Evolutionary conservation across 2,329 filamentous ascomycete species (phyloP).

Genomic region (Fonsecaea pedrosoi): DNA sequence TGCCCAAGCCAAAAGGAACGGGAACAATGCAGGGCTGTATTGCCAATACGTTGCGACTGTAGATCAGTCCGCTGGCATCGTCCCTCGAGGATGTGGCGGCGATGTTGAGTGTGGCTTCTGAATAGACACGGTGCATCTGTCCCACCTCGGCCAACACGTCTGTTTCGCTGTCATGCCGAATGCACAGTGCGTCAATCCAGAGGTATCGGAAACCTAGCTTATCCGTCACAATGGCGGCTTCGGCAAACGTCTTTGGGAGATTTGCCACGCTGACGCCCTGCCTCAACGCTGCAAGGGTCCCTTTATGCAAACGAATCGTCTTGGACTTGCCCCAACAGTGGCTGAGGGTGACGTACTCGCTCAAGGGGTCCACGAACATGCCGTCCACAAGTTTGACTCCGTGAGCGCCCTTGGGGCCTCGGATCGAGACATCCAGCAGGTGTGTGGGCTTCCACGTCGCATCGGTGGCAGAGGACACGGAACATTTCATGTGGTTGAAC

Average conservation of each 20-base stretch:
- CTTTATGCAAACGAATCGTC: slow-evolving; percentile 37
- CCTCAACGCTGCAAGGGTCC: slow-evolving; percentile 37
- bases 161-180: slow-evolving; percentile 40
- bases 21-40: slow-evolving; percentile 39
- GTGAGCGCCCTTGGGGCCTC: slow-evolving; percentile 33
- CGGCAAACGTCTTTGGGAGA: slow-evolving; percentile 41
- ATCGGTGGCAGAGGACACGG: slow-evolving; percentile 31
- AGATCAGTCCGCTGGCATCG: slow-evolving; percentile 37
- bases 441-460: slow-evolving; percentile 39
- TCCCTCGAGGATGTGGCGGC: slow-evolving; percentile 38
- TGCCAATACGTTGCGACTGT: slow-evolving; percentile 36
- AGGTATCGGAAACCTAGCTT: slow-evolving; percentile 39
- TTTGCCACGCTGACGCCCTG: slow-evolving; percentile 36
- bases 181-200: slow-evolving; percentile 42
- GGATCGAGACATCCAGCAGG: slow-evolving; percentile 39
- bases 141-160: slow-evolving; percentile 37
- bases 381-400: slow-evolving; percentile 39
- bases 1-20: slow-evolving; percentile 32
- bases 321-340: slow-evolving; percentile 41
- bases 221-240: slow-evolving; percentile 36
- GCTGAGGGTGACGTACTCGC: slow-evolving; percentile 39
- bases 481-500: slow-evolving; percentile 42
- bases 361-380: slow-evolving; percentile 38
- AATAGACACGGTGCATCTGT: slow-evolving; percentile 40
- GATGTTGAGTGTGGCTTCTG: slow-evolving; percentile 38